A percentile compares a stretch with the other conserved stretches of the same genome.
Evolutionary conservation across 1,284 basidiomycete genomes (phyloP).

Genomic region (Boletus austroedulis): DNA sequence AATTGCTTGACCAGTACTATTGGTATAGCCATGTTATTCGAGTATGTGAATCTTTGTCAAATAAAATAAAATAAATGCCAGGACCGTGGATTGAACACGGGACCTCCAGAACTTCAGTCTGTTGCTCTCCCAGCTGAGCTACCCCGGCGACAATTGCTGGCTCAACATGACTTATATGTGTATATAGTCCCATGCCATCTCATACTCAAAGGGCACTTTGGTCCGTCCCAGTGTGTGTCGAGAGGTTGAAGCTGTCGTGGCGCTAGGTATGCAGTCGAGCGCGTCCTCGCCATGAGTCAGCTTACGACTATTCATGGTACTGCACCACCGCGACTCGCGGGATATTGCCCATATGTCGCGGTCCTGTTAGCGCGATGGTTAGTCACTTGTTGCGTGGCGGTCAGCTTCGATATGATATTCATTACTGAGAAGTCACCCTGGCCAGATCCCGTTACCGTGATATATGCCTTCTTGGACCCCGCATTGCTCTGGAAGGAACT

Average conservation of each 20-base stretch:
- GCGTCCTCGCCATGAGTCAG: not conserved
- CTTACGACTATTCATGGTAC: slow-evolving; percentile 18
- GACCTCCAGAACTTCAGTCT: slow-evolving; percentile 66
- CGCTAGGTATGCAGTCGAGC: slow-evolving; percentile 13
- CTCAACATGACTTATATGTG: too few species aligned
- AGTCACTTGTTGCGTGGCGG: slow-evolving; percentile 15
- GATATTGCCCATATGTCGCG: not conserved
- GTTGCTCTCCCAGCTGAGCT: slow-evolving; percentile 81
- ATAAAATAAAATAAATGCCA: slow-evolving; percentile 41
- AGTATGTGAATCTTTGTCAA: slow-evolving; percentile 41
- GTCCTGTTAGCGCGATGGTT: slow-evolving; percentile 16
- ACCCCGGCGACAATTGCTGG: slow-evolving; percentile 25
- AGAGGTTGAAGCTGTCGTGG: slow-evolving; percentile 17
- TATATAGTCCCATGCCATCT: not conserved
- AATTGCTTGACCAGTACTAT: slow-evolving; percentile 50
- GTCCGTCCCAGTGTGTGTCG: slow-evolving; percentile 16
- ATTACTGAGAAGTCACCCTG: slow-evolving; percentile 16
- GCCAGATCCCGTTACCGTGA: slow-evolving; percentile 19
- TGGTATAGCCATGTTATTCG: not conserved
- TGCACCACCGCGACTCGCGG: not conserved
- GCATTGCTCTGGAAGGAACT: slow-evolving; percentile 10
- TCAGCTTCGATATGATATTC: slow-evolving; percentile 7
- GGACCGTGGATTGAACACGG: slow-evolving; percentile 58
- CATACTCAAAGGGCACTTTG: slow-evolving; percentile 6
- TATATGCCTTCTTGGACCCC: slow-evolving; percentile 22